Evolutionary conservation across 148 eudicot genomes (phyloP).

Genomic region (Arbutus unedo): DNA sequence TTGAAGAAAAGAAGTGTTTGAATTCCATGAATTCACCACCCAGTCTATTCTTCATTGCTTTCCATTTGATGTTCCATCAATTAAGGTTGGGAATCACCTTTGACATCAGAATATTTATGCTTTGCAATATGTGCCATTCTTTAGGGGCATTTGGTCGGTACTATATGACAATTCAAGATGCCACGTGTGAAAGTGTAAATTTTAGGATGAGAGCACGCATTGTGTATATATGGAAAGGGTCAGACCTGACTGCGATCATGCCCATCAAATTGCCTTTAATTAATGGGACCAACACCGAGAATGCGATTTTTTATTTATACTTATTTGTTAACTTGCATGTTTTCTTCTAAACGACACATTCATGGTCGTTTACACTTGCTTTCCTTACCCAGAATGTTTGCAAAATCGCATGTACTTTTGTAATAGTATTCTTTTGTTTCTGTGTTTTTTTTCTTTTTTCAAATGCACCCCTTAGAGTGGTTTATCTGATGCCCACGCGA

Average conservation of each 20-base stretch:
- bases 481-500: constrained; percentile 28
- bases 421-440: not conserved
- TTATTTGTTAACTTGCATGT: not conserved
- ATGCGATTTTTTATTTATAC: not conserved
- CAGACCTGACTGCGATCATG: not conserved
- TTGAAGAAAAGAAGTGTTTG: not conserved
- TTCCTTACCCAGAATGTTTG: constrained; percentile 4
- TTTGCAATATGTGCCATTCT: not conserved
- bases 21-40: not conserved
- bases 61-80: not conserved
- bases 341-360: not conserved
- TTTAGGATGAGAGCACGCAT: not conserved
- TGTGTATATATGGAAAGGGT: not conserved
- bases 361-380: not conserved
- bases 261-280: not conserved
- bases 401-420: not conserved
- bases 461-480: constrained; percentile 32
- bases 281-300: not conserved
- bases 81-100: not conserved
- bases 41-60: not conserved
- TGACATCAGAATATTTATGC: not conserved
- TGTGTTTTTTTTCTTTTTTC: not conserved
- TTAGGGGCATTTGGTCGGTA: not conserved
- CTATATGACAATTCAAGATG: not conserved
- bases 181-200: not conserved